Evolutionary conservation across 768 basidiomycete genomes (phyloP).

Genomic region (Rhizopogon salebrosus): DNA sequence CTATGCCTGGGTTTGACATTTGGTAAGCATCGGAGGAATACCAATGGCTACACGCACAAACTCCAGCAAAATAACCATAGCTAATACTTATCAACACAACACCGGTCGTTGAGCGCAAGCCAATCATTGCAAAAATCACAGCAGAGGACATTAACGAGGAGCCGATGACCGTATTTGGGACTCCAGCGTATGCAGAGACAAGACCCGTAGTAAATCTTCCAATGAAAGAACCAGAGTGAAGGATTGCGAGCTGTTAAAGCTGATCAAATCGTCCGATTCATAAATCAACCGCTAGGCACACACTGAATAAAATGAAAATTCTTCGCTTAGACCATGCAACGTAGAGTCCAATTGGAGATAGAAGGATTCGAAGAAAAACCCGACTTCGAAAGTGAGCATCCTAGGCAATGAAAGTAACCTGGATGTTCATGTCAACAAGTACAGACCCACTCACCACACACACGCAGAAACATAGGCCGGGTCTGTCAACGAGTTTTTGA

Average conservation of each 20-base stretch:
- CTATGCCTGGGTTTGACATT: slow-evolving; percentile 25
- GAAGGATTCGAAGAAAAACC: slow-evolving; percentile 48
- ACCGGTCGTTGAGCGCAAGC: slow-evolving; percentile 32
- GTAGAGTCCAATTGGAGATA: slow-evolving; percentile 55
- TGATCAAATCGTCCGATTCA: neutral
- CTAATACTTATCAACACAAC: slow-evolving; percentile 38
- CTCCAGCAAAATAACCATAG: slow-evolving; percentile 45
- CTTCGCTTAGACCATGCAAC: slow-evolving; percentile 37
- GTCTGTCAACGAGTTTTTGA: slow-evolving; percentile 12
- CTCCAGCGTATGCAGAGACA: slow-evolving; percentile 35
- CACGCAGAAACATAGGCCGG: slow-evolving; percentile 21
- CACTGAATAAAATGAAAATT: slow-evolving; percentile 53
- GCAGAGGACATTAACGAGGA: slow-evolving; percentile 29
- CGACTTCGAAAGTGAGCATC: slow-evolving; percentile 23
- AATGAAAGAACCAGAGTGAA: slow-evolving; percentile 44
- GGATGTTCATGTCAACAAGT: neutral
- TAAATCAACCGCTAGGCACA: neutral
- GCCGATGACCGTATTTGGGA: slow-evolving; percentile 38
- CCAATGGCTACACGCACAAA: slow-evolving; percentile 2
- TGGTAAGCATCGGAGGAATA: neutral
- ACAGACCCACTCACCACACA: slow-evolving; percentile 11
- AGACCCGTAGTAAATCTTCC: slow-evolving; percentile 41
- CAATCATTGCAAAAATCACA: slow-evolving; percentile 42
- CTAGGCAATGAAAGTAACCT: neutral
- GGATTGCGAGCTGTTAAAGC: slow-evolving; percentile 38